These are phyloP conservation scores for Mycena crocata DNA, from an alignment of 768 basidiomycete genomes.

Conservation along the genomic window DNA sequence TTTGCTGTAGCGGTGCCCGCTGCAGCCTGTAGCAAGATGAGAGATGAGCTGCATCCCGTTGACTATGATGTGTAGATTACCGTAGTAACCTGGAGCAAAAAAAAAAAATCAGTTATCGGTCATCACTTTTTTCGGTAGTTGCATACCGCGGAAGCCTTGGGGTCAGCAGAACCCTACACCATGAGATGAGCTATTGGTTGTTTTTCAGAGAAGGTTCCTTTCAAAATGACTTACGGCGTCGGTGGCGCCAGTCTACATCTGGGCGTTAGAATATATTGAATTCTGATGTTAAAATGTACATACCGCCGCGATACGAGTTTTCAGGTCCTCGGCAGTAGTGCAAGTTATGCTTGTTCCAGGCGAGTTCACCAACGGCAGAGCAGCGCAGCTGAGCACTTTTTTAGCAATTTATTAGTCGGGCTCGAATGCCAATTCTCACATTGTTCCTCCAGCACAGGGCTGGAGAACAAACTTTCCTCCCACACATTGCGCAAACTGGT, in stretches of 20 bases:
- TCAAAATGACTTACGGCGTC: too few relatives aligned
- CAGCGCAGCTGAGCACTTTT: neutral
- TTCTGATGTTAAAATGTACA: neutral
- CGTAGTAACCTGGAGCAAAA: neutral
- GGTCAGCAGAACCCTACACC: too few relatives aligned
- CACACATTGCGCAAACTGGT: neutral
- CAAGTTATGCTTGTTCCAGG: neutral
- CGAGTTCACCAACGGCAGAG: neutral
- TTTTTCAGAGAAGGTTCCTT: too few relatives aligned
- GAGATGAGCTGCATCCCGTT: neutral
- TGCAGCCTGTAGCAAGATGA: neutral
- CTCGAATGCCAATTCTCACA: neutral
- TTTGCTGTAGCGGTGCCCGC: too few relatives aligned
- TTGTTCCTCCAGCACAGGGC: neutral
- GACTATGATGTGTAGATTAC: neutral
- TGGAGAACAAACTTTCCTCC: neutral
- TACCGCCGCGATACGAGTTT: neutral
- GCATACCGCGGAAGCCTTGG: neutral
- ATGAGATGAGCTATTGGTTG: too few relatives aligned
- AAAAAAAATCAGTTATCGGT: neutral
- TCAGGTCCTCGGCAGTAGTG: neutral
- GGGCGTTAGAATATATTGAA: neutral
- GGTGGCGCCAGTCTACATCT: neutral
- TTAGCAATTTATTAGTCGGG: neutral
- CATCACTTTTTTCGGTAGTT: neutral